These are phyloP conservation scores for Lecanicillium sp. DNA, from an alignment of 2,329 filamentous ascomycete genomes.

Conservation along the genomic window DNA sequence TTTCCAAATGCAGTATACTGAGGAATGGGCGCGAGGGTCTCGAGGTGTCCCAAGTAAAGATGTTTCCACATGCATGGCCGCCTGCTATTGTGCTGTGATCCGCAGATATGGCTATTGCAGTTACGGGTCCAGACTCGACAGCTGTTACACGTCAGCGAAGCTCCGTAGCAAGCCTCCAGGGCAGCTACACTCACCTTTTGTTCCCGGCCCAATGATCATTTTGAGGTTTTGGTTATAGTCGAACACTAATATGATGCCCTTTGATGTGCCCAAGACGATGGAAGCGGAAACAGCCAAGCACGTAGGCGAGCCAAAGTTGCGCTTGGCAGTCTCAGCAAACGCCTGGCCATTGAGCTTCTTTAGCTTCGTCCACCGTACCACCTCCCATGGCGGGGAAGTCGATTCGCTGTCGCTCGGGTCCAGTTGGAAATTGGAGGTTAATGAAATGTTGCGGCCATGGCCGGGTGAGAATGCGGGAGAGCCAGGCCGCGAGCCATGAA, in stretches of 20 bases:
- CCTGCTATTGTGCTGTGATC: constrained; percentile 89
- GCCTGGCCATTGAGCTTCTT: constrained; percentile 82
- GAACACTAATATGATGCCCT: constrained; percentile 90
- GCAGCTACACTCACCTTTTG: constrained; percentile 70
- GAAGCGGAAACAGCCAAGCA: constrained; percentile 82
- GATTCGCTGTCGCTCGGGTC: constrained; percentile 61
- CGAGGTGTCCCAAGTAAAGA: constrained; percentile 94
- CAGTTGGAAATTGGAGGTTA: constrained; percentile 60
- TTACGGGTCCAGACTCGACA: constrained; percentile 82
- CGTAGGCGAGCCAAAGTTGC: constrained; percentile 87
- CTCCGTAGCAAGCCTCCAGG: too few relatives aligned
- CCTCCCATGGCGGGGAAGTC: constrained; percentile 84
- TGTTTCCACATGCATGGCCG: constrained; percentile 81
- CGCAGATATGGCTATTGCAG: constrained; percentile 81
- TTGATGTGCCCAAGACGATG: constrained; percentile 87
- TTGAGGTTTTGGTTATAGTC: constrained; percentile 96
- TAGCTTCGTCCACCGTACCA: constrained; percentile 90
- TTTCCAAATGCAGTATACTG: constrained; percentile 69
- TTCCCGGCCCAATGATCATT: constrained; percentile 86
- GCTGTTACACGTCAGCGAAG: constrained; percentile 47
- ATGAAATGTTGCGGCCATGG: constrained; percentile 74
- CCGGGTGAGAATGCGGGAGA: constrained; percentile 72
- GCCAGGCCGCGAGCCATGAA: constrained; percentile 55
- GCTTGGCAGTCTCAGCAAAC: constrained; percentile 86
- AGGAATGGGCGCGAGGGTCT: constrained; percentile 82